Percentiles rank a stretch among this genome's conserved stretches.
phyloP scores from a whole-genome alignment of 2,329 filamentous ascomycete species.

The Epichloe hybrida region DNA sequence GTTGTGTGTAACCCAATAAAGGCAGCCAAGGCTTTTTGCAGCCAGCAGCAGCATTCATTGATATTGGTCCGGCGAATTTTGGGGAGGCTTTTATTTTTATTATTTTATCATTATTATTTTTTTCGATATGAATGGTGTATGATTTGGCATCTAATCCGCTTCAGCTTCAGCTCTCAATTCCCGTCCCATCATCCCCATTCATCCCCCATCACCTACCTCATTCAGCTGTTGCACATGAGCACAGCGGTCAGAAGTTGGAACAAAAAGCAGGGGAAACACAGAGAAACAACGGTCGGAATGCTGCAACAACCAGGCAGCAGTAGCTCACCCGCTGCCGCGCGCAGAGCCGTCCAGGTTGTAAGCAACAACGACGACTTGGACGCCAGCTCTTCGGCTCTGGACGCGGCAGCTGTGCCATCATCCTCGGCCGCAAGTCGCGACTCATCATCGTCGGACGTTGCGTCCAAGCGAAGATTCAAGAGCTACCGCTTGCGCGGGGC shows the following conservation, averaged over 20 bases:
- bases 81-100: too few species aligned
- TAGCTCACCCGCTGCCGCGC: background rate
- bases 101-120: too few species aligned
- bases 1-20: background rate
- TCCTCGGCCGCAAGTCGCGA: background rate
- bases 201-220: too few species aligned
- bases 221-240: too few species aligned
- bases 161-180: background rate
- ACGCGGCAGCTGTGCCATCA: background rate
- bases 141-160: background rate
- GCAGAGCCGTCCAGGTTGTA: background rate
- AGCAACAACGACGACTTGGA: background rate
- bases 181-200: background rate
- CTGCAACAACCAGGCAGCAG: background rate
- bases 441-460: slow-evolving; percentile 3
- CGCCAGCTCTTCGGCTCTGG: slow-evolving; percentile 1
- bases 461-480: slow-evolving; percentile 14
- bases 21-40: background rate
- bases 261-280: too few species aligned
- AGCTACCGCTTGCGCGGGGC: slow-evolving; percentile 19
- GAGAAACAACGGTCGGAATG: background rate
- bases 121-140: background rate
- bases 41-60: background rate
- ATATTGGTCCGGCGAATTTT: too few species aligned
- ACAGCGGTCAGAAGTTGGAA: too few species aligned